These are phyloP conservation scores for Fusarium luffae DNA, from an alignment of 2,329 filamentous ascomycete genomes.

Conservation along the genomic window DNA sequence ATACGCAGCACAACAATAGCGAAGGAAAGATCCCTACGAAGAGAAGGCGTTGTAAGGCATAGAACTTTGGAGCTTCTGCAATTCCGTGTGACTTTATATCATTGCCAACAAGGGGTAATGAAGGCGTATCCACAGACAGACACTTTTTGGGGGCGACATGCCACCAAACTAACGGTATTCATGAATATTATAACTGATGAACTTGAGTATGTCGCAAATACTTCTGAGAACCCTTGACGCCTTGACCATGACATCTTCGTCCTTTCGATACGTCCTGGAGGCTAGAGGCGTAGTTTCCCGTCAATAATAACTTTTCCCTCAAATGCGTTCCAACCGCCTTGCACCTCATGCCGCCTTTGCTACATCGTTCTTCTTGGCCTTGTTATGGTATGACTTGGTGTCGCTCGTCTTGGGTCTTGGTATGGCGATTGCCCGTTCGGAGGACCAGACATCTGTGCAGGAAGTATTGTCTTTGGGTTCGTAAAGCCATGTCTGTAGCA, in stretches of 20 bases:
- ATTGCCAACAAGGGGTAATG: background rate
- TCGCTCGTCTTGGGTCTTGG: background rate
- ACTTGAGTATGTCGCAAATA: background rate
- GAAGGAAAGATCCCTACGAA: too few species aligned
- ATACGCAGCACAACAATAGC: background rate
- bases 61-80: background rate
- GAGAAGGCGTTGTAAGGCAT: background rate
- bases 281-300: background rate
- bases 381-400: fast-evolving
- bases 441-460: background rate
- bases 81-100: background rate
- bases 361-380: fast-evolving
- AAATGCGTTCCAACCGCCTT: fast-evolving
- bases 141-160: too few species aligned
- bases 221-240: fast-evolving
- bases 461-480: background rate
- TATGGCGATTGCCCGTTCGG: background rate
- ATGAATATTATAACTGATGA: background rate
- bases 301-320: fast-evolving
- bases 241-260: background rate
- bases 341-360: background rate
- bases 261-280: too few species aligned
- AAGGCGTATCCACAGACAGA: background rate
- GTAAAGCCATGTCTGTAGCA: conserved; percentile 6
- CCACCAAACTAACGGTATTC: background rate